These are phyloP conservation scores for Annona cherimola DNA, from an alignment of 164 flowering plant species.

Conservation along the genomic window DNA sequence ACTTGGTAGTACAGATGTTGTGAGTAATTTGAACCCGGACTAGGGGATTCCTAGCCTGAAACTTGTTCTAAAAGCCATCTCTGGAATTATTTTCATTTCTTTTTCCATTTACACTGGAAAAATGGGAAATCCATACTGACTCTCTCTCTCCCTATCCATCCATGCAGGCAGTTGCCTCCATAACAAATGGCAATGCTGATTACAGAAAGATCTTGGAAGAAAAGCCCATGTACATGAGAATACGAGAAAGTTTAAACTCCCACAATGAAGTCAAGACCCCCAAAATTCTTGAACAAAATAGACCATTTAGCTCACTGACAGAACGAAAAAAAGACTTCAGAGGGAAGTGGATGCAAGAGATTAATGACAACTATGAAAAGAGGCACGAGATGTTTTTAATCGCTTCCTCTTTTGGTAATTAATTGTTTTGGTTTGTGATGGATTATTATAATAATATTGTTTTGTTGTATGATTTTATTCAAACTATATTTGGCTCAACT, in stretches of 20 bases:
- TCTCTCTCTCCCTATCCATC: background rate
- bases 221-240: constrained; percentile 41
- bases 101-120: background rate
- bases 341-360: too few species aligned
- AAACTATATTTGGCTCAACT: too few species aligned
- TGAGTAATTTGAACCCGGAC: too few species aligned
- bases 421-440: too few species aligned
- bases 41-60: too few species aligned
- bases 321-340: constrained; percentile 4
- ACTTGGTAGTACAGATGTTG: too few species aligned
- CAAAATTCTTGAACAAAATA: constrained; percentile 6
- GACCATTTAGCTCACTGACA: constrained; percentile 1
- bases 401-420: too few species aligned
- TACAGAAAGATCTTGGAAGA: constrained; percentile 49
- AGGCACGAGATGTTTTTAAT: too few species aligned
- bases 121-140: background rate
- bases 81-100: background rate
- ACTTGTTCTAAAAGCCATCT: too few species aligned
- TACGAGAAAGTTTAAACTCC: constrained; percentile 48
- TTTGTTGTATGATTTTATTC: too few species aligned
- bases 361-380: too few species aligned
- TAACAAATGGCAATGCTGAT: constrained; percentile 42
- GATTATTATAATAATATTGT: too few species aligned
- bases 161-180: constrained; percentile 59
- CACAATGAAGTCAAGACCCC: constrained; percentile 7